A percentile compares a stretch with the other conserved stretches of the same genome.
Evolutionary conservation across 1,284 basidiomycete species (phyloP).

Genomic region (Lignosus rhinocerotis): DNA sequence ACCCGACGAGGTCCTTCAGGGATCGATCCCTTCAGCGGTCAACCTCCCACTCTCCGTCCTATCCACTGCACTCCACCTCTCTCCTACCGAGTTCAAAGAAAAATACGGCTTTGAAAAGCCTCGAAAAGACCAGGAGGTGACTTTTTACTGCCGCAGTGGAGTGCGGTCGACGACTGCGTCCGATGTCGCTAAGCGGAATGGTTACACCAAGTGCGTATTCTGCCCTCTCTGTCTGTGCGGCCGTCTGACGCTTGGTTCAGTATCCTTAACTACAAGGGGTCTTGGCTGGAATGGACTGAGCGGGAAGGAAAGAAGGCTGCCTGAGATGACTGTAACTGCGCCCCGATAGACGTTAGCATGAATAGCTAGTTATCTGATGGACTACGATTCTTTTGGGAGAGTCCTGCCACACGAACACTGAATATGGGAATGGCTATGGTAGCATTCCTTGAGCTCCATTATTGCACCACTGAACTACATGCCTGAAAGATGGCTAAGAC

Average conservation of each 20-base stretch:
- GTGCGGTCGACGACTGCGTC: slow-evolving; percentile 82
- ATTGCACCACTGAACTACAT: no score
- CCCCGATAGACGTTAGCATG: not conserved
- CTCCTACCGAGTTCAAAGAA: slow-evolving; percentile 60
- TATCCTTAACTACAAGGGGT: slow-evolving; percentile 86
- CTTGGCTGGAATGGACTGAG: slow-evolving; percentile 90
- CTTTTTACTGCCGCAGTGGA: slow-evolving; percentile 95
- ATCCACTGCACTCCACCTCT: slow-evolving; percentile 66
- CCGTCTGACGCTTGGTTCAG: slow-evolving; percentile 40
- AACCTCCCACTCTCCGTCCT: slow-evolving; percentile 89
- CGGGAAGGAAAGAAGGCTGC: slow-evolving; percentile 47
- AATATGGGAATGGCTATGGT: no score
- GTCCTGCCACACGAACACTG: no score
- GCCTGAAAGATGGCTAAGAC: no score
- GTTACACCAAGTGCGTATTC: slow-evolving; percentile 75
- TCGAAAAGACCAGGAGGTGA: slow-evolving; percentile 70
- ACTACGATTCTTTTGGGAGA: no score
- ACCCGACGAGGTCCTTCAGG: slow-evolving; percentile 89
- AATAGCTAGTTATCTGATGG: no score
- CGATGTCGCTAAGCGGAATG: slow-evolving; percentile 83
- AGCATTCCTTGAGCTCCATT: no score
- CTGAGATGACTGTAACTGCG: not conserved
- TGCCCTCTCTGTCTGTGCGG: not conserved
- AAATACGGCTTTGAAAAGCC: slow-evolving; percentile 90
- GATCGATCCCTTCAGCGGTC: slow-evolving; percentile 94